These are phyloP conservation scores for Trichoderma harzianum DNA, from an alignment of 2,329 filamentous ascomycete genomes.

Conservation along the genomic window DNA sequence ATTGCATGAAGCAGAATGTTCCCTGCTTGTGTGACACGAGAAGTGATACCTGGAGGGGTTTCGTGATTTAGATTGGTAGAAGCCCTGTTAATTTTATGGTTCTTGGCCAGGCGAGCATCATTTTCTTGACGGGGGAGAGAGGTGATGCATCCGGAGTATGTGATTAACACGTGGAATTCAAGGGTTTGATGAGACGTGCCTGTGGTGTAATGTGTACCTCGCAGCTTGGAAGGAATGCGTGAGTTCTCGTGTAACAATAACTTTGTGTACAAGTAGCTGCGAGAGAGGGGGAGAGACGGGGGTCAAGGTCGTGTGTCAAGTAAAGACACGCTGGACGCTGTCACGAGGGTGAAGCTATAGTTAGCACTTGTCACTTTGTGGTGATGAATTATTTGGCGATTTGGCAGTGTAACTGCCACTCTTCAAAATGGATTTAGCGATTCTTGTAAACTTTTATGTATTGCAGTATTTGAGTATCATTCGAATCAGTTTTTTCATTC, in stretches of 20 bases:
- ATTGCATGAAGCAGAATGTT: slow-evolving; percentile 3
- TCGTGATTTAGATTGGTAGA: not conserved
- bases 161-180: not conserved
- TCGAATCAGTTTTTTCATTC: not conserved
- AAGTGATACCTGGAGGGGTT: not conserved
- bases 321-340: not conserved
- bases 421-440: not conserved
- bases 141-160: not conserved
- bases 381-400: not conserved
- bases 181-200: not conserved
- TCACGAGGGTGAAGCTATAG: not conserved
- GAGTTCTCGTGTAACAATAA: not conserved
- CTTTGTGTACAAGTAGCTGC: not conserved
- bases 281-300: not conserved
- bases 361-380: not conserved
- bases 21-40: not conserved
- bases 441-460: not conserved
- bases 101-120: not conserved
- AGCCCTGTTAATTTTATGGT: not conserved
- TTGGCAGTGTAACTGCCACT: not conserved
- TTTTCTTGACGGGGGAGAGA: not conserved
- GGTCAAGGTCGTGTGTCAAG: not conserved
- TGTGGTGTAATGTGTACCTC: not conserved
- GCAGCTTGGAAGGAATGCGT: not conserved
- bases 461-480: not conserved